Evolutionary conservation across 192 early-diverging fungal genomes (phyloP), one percentile per base, ranked within the genome.

Genomic region (Dimargaris verticillata): DNA sequence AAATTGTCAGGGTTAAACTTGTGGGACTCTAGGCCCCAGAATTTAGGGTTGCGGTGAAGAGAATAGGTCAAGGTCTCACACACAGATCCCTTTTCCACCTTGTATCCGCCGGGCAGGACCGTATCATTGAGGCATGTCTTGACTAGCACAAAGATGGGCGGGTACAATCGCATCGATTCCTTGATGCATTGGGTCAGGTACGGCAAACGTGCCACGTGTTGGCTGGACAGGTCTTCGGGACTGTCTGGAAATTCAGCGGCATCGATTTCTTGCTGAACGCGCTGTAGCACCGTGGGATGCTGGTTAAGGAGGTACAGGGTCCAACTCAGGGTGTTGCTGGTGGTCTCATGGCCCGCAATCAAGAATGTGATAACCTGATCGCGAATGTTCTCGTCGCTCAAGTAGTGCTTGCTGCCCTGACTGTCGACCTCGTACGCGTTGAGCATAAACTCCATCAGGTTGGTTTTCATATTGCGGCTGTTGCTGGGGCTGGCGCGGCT

Each of bases 301-400:
- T 63, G 47, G 50, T 65, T 53, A 7, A 83, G 61, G 20, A 73
- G 60, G 57, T 76, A 78, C 11, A 83, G 57, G 28, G 62, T 60
- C 77, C 77, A 83, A 2, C 68, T 66, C 7, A 83, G 64, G 4
- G 78, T 80, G 57, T 66, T 78, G 15, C 72, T 73, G 7, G 74
- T 80, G 14, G 78, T 83, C 46, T 77, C 72, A 53, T 79, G 75
- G 11, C 75, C 81, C 22, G 81, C 81, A 63, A 83, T 80, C 63
- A 81, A 61, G 54, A 83, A 80, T 5, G 79, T 81, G 53, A 81
- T 71, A 22, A 83, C 77, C 63, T 83, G 77, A 67, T 83, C 81
- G 52, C 77, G 74, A 46, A 83, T 83, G 29, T 79, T 63, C 18
- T 64, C 62, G 46, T 81, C 76, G 5, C 52, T 52, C 1, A 76